Conservation (phyloP, 306 rosid species). For the Begonia masoniana region DNA sequence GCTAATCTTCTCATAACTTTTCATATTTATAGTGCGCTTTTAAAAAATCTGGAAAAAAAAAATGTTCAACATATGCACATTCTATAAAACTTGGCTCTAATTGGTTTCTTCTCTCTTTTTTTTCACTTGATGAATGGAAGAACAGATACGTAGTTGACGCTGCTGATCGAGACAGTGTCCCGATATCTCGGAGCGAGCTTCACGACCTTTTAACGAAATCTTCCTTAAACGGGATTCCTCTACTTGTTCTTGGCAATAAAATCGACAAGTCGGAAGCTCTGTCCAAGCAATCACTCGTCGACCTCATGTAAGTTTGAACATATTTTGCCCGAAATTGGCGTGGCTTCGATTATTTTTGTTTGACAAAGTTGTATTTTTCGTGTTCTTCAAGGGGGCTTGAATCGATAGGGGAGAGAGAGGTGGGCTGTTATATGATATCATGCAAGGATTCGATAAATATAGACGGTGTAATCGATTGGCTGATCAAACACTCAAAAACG, state of each 20-base stretch:
- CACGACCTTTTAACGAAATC: slow-evolving; percentile 73
- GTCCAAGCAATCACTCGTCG: slow-evolving; percentile 77
- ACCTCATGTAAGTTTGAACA: slow-evolving; percentile 60
- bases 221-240: slow-evolving; percentile 58
- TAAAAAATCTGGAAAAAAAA: too few relatives aligned
- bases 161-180: slow-evolving; percentile 87
- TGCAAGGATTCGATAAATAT: slow-evolving; percentile 94
- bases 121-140: slow-evolving; percentile 14
- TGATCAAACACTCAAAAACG: slow-evolving; percentile 83
- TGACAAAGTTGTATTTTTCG: background rate
- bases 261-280: slow-evolving; percentile 92
- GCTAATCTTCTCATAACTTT: background rate
- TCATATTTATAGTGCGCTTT: too few relatives aligned
- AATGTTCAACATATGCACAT: background rate
- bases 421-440: slow-evolving; percentile 90
- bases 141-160: slow-evolving; percentile 82
- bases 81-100: background rate
- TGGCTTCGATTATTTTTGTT: background rate
- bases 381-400: slow-evolving; percentile 63
- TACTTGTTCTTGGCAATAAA: slow-evolving; percentile 88
- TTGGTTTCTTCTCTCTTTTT: background rate
- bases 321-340: background rate
- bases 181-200: slow-evolving; percentile 74
- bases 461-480: slow-evolving; percentile 92
- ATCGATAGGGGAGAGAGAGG: slow-evolving; percentile 64